phyloP scores from a whole-genome alignment of 768 basidiomycete species.

The Naganishia vaughanmartiniae region DNA sequence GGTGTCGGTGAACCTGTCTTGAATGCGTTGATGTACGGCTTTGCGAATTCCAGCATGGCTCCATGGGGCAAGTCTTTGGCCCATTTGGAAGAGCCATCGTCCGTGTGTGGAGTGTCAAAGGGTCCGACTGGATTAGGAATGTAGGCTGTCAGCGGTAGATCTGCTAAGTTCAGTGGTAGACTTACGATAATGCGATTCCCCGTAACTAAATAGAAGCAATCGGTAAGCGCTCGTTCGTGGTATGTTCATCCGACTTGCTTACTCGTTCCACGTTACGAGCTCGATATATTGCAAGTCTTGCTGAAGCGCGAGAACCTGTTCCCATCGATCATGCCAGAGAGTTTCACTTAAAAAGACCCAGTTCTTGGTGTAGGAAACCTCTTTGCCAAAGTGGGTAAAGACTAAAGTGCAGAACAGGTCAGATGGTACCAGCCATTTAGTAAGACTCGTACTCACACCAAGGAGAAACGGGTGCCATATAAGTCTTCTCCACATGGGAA shows the following conservation, averaged over 20 bases:
- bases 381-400: conserved; percentile 48
- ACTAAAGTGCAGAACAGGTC: conserved; percentile 30
- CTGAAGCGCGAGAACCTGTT: conserved; percentile 42
- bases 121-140: conserved; percentile 38
- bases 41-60: conserved; percentile 47
- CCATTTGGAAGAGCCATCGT: conserved; percentile 49
- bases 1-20: conserved; percentile 40
- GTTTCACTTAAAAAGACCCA: conserved; percentile 50
- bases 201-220: not conserved
- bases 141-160: not conserved
- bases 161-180: not conserved
- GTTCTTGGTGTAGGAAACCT: conserved; percentile 50
- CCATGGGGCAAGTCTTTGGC: conserved; percentile 47
- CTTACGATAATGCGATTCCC: conserved; percentile 46
- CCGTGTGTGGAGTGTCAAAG: conserved; percentile 43
- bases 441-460: conserved; percentile 34
- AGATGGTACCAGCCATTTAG: too few relatives aligned
- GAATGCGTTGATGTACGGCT: conserved; percentile 51
- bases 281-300: conserved; percentile 44
- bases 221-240: not conserved
- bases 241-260: not conserved
- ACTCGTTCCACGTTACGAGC: conserved; percentile 37
- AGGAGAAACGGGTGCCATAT: conserved; percentile 46
- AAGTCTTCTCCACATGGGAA: conserved; percentile 34
- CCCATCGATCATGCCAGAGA: conserved; percentile 49